Evolutionary conservation across 805 yeast species (phyloP), one percentile per base, ranked within the genome.

Genomic region (Komagataella populi): DNA sequence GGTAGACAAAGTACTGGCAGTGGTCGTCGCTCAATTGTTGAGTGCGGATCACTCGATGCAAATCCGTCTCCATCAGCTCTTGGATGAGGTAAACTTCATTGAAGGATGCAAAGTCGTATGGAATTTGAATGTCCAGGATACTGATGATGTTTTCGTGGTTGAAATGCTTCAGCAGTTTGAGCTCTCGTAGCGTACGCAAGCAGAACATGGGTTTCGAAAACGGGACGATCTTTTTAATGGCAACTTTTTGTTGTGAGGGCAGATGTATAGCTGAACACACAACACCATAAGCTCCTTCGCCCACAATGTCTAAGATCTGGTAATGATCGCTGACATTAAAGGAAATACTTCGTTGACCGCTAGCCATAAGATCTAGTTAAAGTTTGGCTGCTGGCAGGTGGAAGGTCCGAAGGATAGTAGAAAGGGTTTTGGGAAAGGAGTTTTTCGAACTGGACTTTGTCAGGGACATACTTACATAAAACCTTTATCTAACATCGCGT

Each of bases 211-310:
- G 77, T 55, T 95, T 77, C 59, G 84, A 95, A 63, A 91, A 91
- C 10, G 97, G 97, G 62, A 84, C 85, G 56, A 91, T 88, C 68
- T 90, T 91, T 67, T 91, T 91, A 61, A 91, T 89, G 45, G 98
- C 98, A n/a, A 91, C 97, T 56, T 80, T 80, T 58, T 84, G 90
- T 51, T 84, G 83, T 1, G 93, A 78, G 5, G 96, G 96, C 60
- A 79, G 78, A 66, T 91, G 96, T 8, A 82, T 68, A 0, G 97
- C 97, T 8, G 91, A 80, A 65, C 96, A 82, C 8, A 91, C 98
- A 10, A 90, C 81, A 5, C 98, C 98, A 63, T 91, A 91, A 0
- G 98, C 97, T 17, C 98, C 98, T 66, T 89, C 96, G 6, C 98
- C 98, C 1, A 91, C 82, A 14, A 91, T 78, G 57, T 87, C 88